Evolutionary conservation across 2,329 filamentous ascomycete species (phyloP).

Genomic region (Corynespora cassiicola): DNA sequence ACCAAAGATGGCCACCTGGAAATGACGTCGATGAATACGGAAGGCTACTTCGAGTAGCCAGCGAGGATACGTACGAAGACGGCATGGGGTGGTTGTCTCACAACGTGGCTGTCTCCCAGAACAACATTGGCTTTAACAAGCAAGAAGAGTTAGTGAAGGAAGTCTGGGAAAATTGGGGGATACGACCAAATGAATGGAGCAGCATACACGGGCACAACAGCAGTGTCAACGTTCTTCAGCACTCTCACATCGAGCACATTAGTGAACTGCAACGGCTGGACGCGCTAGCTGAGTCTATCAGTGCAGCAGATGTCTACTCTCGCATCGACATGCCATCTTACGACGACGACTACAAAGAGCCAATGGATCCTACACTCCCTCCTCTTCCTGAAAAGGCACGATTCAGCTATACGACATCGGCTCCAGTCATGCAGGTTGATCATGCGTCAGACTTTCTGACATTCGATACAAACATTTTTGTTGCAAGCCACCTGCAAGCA

Average conservation of each 20-base stretch:
- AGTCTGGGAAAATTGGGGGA: slow-evolving; percentile 70
- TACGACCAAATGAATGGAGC: slow-evolving; percentile 67
- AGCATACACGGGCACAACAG: not conserved
- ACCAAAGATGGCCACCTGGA: slow-evolving; percentile 76
- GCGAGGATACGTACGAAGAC: slow-evolving; percentile 75
- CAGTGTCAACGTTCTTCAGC: slow-evolving; percentile 6
- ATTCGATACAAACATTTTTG: slow-evolving; percentile 44
- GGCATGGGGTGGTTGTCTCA: slow-evolving; percentile 80
- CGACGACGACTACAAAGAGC: slow-evolving; percentile 45
- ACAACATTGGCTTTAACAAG: slow-evolving; percentile 49
- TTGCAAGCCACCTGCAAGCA: slow-evolving; percentile 29
- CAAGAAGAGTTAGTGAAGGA: slow-evolving; percentile 71
- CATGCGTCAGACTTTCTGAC: slow-evolving; percentile 52
- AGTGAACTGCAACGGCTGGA: slow-evolving; percentile 58
- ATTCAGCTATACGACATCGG: slow-evolving; percentile 61
- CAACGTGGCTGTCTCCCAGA: slow-evolving; percentile 58
- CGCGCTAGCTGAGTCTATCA: slow-evolving; percentile 65
- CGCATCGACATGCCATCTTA: slow-evolving; percentile 54
- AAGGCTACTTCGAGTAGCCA: slow-evolving; percentile 77
- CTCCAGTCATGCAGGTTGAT: slow-evolving; percentile 61
- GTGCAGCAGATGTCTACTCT: slow-evolving; percentile 69
- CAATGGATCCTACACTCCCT: slow-evolving; percentile 69
- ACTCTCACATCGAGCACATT: not conserved
- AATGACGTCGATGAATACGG: slow-evolving; percentile 72
- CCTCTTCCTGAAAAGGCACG: slow-evolving; percentile 61